Percentiles rank a stretch among this genome's conserved stretches.
Conservation (phyloP, 371 early-diverging fungal genomes). For the Apophysomyces ossiformis region DNA sequence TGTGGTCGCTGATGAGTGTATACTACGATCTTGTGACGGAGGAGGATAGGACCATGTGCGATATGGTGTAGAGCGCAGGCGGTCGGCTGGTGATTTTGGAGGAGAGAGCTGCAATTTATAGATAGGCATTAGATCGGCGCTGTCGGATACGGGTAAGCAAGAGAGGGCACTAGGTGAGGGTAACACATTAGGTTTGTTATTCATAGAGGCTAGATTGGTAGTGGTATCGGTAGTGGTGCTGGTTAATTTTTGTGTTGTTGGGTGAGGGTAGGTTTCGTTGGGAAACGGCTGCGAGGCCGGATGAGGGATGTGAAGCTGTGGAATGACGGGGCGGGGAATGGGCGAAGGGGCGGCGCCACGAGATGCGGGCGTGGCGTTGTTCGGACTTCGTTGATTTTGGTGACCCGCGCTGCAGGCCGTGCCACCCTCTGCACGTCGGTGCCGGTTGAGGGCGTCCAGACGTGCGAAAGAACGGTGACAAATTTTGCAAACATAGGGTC, state of each 20-base stretch:
- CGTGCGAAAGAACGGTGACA: slow-evolving; percentile 70
- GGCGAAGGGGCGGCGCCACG: slow-evolving; percentile 11
- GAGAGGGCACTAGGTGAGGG: slow-evolving; percentile 24
- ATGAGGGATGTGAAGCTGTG: slow-evolving; percentile 31
- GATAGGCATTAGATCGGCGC: slow-evolving; percentile 20
- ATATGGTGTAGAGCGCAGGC: slow-evolving; percentile 8
- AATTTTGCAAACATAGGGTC: slow-evolving; percentile 58
- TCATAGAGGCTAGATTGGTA: slow-evolving; percentile 19
- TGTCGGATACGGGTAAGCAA: slow-evolving; percentile 20
- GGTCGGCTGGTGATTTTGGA: slow-evolving; percentile 12
- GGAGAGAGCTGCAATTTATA: slow-evolving; percentile 14
- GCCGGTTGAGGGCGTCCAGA: slow-evolving; percentile 73
- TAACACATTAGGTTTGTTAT: slow-evolving; percentile 8
- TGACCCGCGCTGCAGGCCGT: slow-evolving; percentile 46
- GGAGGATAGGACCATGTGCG: slow-evolving; percentile 15
- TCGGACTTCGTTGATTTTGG: slow-evolving; percentile 14
- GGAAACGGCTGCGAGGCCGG: slow-evolving; percentile 34
- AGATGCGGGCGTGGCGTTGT: slow-evolving; percentile 19
- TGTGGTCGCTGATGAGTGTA: slow-evolving; percentile 4
- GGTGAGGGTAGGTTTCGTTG: slow-evolving; percentile 18
- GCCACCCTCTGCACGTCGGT: slow-evolving; percentile 68
- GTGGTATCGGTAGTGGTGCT: slow-evolving; percentile 20
- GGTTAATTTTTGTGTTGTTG: slow-evolving; percentile 4
- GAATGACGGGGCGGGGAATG: slow-evolving; percentile 23
- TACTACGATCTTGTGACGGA: slow-evolving; percentile 6